A percentile compares a stretch with the other conserved stretches of the same genome.
Conservation (phyloP, 495 filamentous ascomycete genomes). For the Hyaloscypha variabilis region DNA sequence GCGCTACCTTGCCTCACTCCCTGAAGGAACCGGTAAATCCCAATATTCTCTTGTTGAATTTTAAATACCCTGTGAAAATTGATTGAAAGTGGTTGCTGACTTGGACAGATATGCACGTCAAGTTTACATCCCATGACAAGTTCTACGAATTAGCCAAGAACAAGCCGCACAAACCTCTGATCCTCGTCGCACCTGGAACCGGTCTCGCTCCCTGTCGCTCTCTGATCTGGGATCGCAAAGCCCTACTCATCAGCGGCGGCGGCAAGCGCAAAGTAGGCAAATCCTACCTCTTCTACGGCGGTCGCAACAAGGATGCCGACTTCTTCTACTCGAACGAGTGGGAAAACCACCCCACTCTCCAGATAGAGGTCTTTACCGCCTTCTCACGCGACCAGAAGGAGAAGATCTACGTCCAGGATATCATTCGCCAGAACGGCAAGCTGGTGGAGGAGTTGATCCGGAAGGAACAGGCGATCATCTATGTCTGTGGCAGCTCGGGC, state of each 20-base stretch:
- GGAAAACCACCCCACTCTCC: slow-evolving; percentile 34
- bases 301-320: slow-evolving; percentile 71
- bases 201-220: slow-evolving; percentile 88
- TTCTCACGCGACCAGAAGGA: slow-evolving; percentile 78
- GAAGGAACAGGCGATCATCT: slow-evolving; percentile 57
- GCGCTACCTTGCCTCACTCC: slow-evolving; percentile 72
- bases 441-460: slow-evolving; percentile 60
- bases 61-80: too few relatives aligned
- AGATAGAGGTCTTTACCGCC: slow-evolving; percentile 67
- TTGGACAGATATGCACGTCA: slow-evolving; percentile 58
- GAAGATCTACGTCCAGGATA: slow-evolving; percentile 90
- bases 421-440: slow-evolving; percentile 62
- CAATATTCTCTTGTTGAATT: too few relatives aligned
- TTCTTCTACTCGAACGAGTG: slow-evolving; percentile 84
- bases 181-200: slow-evolving; percentile 88
- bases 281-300: slow-evolving; percentile 73
- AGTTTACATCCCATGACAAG: slow-evolving; percentile 34
- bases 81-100: too few relatives aligned
- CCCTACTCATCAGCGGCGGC: slow-evolving; percentile 31
- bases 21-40: slow-evolving; percentile 56
- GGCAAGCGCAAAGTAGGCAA: slow-evolving; percentile 31
- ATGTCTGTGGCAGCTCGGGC: slow-evolving; percentile 82
- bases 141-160: slow-evolving; percentile 10
- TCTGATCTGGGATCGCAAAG: slow-evolving; percentile 69
- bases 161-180: slow-evolving; percentile 47